phyloP scores from a whole-genome alignment of 306 rosid species.

The Malus domestica region ASM211411v1 NC_041792.1:17899907-17900406 shows the following conservation, averaged over 20 bases:
- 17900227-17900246: too few relatives aligned
- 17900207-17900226: too few relatives aligned
- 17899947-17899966: conserved; percentile 35
- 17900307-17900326: too few relatives aligned
- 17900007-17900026: conserved; percentile 20
- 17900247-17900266: too few relatives aligned
- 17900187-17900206: not conserved
- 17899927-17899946: conserved; percentile 20
- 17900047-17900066: conserved; percentile 19
- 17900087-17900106: conserved; percentile 58
- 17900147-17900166: conserved; percentile 64
- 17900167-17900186: conserved; percentile 24
- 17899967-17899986: conserved; percentile 47
- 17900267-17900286: too few relatives aligned
- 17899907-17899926: conserved; percentile 79
- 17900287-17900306: too few relatives aligned
- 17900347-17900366: too few relatives aligned
- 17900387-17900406: too few relatives aligned
- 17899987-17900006: conserved; percentile 49
- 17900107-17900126: not conserved
- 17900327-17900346: too few relatives aligned
- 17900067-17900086: conserved; percentile 48
- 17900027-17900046: conserved; percentile 35
- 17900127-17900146: conserved; percentile 36
- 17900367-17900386: too few relatives aligned